Percentiles rank a stretch among this genome's conserved stretches.
phyloP scores from a whole-genome alignment of 1,139 yeast genomes.

The Komagataea norvegica region DNA sequence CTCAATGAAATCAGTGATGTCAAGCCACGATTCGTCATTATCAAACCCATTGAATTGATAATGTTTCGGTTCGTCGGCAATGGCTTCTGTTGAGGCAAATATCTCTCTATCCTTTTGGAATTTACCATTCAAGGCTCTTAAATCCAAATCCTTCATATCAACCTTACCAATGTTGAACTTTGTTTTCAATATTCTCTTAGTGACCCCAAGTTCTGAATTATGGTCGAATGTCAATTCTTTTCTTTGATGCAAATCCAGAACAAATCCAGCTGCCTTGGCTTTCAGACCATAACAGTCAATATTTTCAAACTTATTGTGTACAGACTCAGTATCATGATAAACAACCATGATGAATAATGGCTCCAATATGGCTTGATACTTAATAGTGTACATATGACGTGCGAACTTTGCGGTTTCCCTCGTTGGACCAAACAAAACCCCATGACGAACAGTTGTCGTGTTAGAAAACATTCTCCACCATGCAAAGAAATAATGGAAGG shows the following conservation, averaged over 20 bases:
- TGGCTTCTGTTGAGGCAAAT: conserved; percentile 33
- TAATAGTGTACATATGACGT: conserved; percentile 69
- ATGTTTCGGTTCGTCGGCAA: not conserved
- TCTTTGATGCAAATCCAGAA: conserved; percentile 80
- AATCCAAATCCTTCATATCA: conserved; percentile 61
- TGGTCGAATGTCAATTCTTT: conserved; percentile 61
- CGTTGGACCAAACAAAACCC: conserved; percentile 53
- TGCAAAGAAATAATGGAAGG: conserved; percentile 59
- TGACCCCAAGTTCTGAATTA: conserved; percentile 52
- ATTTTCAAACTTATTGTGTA: conserved; percentile 39
- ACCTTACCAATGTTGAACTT: conserved; percentile 72
- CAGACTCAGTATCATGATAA: conserved; percentile 52
- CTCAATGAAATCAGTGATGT: conserved; percentile 76
- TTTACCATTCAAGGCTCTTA: conserved; percentile 63
- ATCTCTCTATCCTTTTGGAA: conserved; percentile 36
- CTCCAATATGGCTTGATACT: conserved; percentile 67
- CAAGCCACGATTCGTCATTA: conserved; percentile 66
- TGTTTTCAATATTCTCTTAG: conserved; percentile 52
- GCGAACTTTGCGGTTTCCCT: conserved; percentile 60
- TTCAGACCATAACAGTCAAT: conserved; percentile 75
- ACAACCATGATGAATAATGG: conserved; percentile 75
- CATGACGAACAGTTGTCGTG: conserved; percentile 72
- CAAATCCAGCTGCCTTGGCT: conserved; percentile 59
- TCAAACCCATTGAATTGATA: conserved; percentile 29
- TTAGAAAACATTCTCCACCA: conserved; percentile 86